Percentiles rank a stretch among this genome's conserved stretches.
Conservation (phyloP, 495 filamentous ascomycete species). For the Neurospora tetrasperma region DNA sequence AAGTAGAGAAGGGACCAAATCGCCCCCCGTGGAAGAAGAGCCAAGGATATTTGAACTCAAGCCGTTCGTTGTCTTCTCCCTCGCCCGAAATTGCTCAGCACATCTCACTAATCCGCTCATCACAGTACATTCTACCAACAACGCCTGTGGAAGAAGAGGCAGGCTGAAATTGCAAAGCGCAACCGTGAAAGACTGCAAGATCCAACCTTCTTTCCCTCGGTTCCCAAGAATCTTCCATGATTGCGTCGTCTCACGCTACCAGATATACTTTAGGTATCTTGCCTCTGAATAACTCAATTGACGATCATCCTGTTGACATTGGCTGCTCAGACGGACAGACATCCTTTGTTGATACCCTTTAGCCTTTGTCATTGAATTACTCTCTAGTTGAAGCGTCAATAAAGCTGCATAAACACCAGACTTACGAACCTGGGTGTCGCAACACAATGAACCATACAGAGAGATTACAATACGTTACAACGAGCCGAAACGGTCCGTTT, state of each 20-base stretch:
- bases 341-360: background rate
- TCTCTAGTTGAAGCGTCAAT: background rate
- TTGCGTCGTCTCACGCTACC: background rate
- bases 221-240: slow-evolving; percentile 60
- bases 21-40: slow-evolving; percentile 45
- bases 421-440: background rate
- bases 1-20: slow-evolving; percentile 28
- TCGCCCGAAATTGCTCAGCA: background rate
- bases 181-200: slow-evolving; percentile 75
- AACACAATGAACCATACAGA: background rate
- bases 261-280: fast-evolving
- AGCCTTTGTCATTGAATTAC: background rate
- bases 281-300: background rate
- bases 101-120: background rate
- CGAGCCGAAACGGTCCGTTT: background rate
- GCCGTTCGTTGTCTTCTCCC: slow-evolving; percentile 44
- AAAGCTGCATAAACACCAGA: background rate
- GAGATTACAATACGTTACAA: background rate
- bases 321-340: background rate
- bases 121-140: slow-evolving; percentile 76
- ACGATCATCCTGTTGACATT: background rate
- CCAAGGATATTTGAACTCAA: slow-evolving; percentile 80
- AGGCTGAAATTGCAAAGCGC: slow-evolving; percentile 67
- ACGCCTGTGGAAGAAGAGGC: slow-evolving; percentile 66
- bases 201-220: slow-evolving; percentile 71